Evolutionary conservation across 805 yeast genomes (phyloP).

Genomic region (Saccharomycopsis vini): DNA sequence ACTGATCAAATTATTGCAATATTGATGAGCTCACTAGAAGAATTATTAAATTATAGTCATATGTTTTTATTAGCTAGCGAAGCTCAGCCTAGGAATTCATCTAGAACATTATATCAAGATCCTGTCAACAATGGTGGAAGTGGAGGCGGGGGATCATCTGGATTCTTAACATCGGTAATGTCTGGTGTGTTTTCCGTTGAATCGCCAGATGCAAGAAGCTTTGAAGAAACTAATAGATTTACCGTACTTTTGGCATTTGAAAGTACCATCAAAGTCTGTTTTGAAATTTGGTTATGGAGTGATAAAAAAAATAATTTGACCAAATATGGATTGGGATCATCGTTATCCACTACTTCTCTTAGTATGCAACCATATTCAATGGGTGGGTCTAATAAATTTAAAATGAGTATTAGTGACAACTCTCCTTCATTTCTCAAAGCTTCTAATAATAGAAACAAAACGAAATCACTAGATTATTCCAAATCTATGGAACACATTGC

Average conservation of each 20-base stretch:
- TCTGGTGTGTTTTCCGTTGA: slow-evolving; percentile 76
- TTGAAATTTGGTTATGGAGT: slow-evolving; percentile 63
- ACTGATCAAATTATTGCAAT: slow-evolving; percentile 37
- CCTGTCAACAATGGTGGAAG: too few species aligned
- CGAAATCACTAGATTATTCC: slow-evolving; percentile 21
- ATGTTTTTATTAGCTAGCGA: slow-evolving; percentile 18
- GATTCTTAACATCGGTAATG: slow-evolving; percentile 46
- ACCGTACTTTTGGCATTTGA: slow-evolving; percentile 57
- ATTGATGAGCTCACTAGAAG: slow-evolving; percentile 53
- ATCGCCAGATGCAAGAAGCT: slow-evolving; percentile 41
- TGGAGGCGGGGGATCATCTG: too few species aligned
- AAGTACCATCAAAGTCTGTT: slow-evolving; percentile 45
- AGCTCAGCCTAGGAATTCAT: slow-evolving; percentile 19
- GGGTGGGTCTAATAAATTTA: neutral
- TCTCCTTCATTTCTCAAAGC: too few species aligned
- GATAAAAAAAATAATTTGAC: slow-evolving; percentile 29
- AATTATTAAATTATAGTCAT: slow-evolving; percentile 34
- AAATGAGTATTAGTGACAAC: too few species aligned
- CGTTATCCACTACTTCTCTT: neutral
- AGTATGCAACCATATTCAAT: too few species aligned
- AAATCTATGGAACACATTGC: slow-evolving; percentile 39
- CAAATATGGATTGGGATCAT: neutral
- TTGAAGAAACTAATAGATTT: slow-evolving; percentile 44
- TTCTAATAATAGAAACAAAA: slow-evolving; percentile 6
- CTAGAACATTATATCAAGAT: slow-evolving; percentile 17